Base-by-base conservation (phyloP, 176 grass and related monocot species). In the Oryza glaberrima region DNA sequence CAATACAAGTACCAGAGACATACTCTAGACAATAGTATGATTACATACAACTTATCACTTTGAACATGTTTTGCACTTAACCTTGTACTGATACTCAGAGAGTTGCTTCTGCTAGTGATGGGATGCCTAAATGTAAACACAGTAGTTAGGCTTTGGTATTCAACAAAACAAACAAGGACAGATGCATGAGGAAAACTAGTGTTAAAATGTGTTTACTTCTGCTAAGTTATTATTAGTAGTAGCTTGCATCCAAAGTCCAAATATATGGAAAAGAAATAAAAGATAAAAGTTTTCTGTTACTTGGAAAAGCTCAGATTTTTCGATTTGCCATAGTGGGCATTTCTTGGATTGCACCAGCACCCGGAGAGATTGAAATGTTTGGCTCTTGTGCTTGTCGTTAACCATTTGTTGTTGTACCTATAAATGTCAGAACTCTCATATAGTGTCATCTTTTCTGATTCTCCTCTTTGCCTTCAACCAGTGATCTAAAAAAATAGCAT, bases 81-180 rank as follows among this genome's bases (percentile, higher is more conserved):
- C 66, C 43, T 75, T 83, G 19, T 83, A 74, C 54, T 65, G 56
- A 35, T 83, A 64, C 2, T n/a, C 26, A 13, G 10, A 47, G 43
- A 83, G 65, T 35, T 47, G n/a, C 54, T 73, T 65, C 11, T 74
- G 5, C 70, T 34, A 46, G 23, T 82, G 63, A 43, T n/a, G 22
- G 79, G 7, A 82, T 73, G 36, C 44, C 52, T 82, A 4, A 3
- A 23, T 9, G 63, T 65, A 64, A 73, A 82, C 32, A 16, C 23
- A 32, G 16, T 64, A 73, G 70, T 16, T 22, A 12, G 6, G 6
- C 70, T 73, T 73, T 73, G 70, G 6, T 1, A 26, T 36, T 56
- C 9, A 54, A 76, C 48, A 76, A 56, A 76, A 56, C 52, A 36
- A 76, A 76, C 4, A 13, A 36, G 30, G 5, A 51, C 25, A 51